Evolutionary conservation across 2,329 filamentous ascomycete species (phyloP), one percentile per base, ranked within the genome.

Genomic region (Colletotrichum gigasporum): DNA sequence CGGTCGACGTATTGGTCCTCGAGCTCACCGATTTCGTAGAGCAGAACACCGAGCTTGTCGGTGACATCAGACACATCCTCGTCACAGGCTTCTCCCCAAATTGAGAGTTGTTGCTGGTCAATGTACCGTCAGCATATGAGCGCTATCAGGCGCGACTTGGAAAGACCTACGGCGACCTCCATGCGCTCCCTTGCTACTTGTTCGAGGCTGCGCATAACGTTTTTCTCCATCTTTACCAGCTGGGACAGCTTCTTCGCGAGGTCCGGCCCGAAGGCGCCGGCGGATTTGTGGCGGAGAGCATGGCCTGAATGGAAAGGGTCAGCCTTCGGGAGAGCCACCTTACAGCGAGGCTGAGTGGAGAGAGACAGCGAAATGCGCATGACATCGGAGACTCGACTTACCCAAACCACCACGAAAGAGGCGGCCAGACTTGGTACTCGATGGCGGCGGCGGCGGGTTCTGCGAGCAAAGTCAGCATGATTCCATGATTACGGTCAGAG

Each of bases 211-310:
- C 96, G 93, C 96, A 99, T 99, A 61, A 97, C 93, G 77, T 99
- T 98, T 90, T 99, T 99, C 84, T 99, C 96, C 96, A 99, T 99
- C 88, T 99, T 99, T 68, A 99, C 96, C 55, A 99, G 88, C 83
- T 97, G 93, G 39, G 94, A 93, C 67, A 99, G 90, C 87, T 99
- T 99, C 87, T 97, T 97, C 63, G 96, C 91, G 63, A 99, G 90
- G 74, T 99, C 96, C 62, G 94, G 87, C 68, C 88, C 87, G 69
- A 93, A 94, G 71, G 91, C 90, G 70, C 91, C 92, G 68, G 91
- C 91, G 42, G 90, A 86, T 74, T 91, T 90, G 75, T 89, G 87
- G 72, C 92, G 87, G 76, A 94, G 87, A 67, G 86, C 85, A 86
- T 90, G 88, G 67, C 86, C 86, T 87, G 50, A 18, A 47, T 7